phyloP scores from a whole-genome alignment of 805 yeast genomes.

The Yamadazyma tumulicola region DNA sequence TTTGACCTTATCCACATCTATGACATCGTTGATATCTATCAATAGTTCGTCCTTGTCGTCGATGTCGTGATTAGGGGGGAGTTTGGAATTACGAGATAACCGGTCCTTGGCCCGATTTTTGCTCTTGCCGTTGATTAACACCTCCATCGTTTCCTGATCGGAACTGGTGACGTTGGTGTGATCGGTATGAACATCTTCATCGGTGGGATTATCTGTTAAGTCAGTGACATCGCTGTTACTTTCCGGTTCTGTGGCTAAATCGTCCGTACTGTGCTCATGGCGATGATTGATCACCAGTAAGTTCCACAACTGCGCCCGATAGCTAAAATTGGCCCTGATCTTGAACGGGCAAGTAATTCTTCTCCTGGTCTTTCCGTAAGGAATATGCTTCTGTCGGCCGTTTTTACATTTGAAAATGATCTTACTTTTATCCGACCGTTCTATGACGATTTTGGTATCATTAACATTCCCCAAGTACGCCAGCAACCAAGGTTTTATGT shows the following conservation, averaged over 20 bases:
- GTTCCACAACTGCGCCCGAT: constrained; percentile 53
- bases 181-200: neutral
- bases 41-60: neutral
- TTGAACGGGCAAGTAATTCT: constrained; percentile 56
- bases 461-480: constrained; percentile 38
- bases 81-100: neutral
- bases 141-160: no score
- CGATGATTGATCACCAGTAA: constrained; percentile 56
- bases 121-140: no score
- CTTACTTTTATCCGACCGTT: constrained; percentile 57
- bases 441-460: constrained; percentile 57
- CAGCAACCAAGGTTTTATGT: constrained; percentile 55
- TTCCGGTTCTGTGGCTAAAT: neutral
- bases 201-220: neutral
- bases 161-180: no score
- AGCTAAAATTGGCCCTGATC: constrained; percentile 58
- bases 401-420: constrained; percentile 59
- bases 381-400: constrained; percentile 12
- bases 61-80: neutral
- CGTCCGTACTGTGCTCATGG: constrained; percentile 47
- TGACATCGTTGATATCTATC: constrained; percentile 1
- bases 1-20: constrained; percentile 2
- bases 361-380: constrained; percentile 17
- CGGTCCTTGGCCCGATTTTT: neutral
- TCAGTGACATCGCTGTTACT: neutral